A percentile compares a stretch with the other conserved stretches of the same genome.
Conservation (phyloP, 148 eudicot genomes). For the Cornus florida region DNA sequence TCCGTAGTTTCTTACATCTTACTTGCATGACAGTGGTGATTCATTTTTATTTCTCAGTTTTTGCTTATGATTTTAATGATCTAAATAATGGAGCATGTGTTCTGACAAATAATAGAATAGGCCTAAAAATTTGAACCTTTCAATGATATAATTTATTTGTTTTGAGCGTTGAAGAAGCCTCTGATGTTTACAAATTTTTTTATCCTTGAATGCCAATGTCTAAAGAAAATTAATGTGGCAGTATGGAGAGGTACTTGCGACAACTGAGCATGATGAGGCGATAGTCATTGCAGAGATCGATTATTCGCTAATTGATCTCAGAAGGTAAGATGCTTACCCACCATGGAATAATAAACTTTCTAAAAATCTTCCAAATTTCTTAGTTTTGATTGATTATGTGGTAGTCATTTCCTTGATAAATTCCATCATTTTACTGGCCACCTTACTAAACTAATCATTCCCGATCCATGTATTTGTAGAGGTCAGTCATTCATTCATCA, state of each 20-base stretch:
- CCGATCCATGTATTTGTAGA: too few species aligned
- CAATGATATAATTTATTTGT: too few species aligned
- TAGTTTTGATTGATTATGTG: not conserved
- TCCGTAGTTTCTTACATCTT: too few species aligned
- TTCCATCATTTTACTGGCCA: too few species aligned
- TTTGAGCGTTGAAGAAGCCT: not conserved
- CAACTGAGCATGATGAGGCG: constrained; percentile 77
- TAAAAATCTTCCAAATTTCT: not conserved
- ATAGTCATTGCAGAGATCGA: constrained; percentile 66
- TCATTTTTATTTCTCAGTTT: not conserved
- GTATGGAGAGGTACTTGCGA: constrained; percentile 87
- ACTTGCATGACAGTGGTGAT: not conserved
- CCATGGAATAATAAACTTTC: not conserved
- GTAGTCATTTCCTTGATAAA: not conserved
- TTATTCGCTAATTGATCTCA: constrained; percentile 65
- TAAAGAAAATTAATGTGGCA: constrained; percentile 24
- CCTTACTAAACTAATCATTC: too few species aligned
- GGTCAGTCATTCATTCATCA: too few species aligned
- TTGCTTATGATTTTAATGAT: not conserved
- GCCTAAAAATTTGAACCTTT: too few species aligned
- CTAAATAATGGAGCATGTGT: too few species aligned
- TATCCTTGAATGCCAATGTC: too few species aligned
- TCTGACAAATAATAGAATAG: too few species aligned
- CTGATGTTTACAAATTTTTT: not conserved
- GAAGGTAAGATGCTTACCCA: constrained; percentile 44